Evolutionary conservation across 2,329 filamentous ascomycete species (phyloP), one percentile per base, ranked within the genome.

Genomic region (Colletotrichum viniferum): DNA sequence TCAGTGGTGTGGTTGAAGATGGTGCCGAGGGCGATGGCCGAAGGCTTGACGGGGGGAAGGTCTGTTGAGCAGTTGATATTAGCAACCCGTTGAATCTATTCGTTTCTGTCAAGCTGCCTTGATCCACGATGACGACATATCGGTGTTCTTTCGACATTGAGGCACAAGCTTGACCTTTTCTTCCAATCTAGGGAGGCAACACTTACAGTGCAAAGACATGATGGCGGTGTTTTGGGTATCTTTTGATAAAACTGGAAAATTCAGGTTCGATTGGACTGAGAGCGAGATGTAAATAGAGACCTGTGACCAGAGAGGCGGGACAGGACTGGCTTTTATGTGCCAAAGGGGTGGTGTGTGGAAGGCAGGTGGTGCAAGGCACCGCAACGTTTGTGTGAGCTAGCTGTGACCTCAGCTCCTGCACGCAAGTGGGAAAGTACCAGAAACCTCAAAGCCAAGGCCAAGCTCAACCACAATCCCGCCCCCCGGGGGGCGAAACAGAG

Each of bases 1-100:
- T 97, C 97, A 82, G 95, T 90, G 81, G 93, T 93, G 88, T 99
- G 96, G 91, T 94, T 98, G 93, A 98, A 99, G 86, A 96, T 88
- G 78, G 96, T 97, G 87, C 97, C 97, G 83, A 98, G 92, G 83
- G 96, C 97, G 84, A 99, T 98, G 82, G 97, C 96, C 83, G 96
- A 98, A 81, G 97, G 97, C 94, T 98, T 98, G 84, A 99, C 97
- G 80, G 96, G 84, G 78, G 90, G 90, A 38, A 92, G 88, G 83
- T 92, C 90, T 91, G 74, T 67, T 3, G n/a, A 28, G n/a, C 43
- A 28, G 9, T n/a, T 6, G 14, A 38, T 13, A 16, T 76, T 21
- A 76, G 73, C 18, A 21, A 18, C 3, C 5, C 34, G 12, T 21
- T 36, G 5, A 5, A 16, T 4, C 26, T 34, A 1, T 13, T 16